Conservation (phyloP, 768 basidiomycete genomes). For the Boletus reticulatus region DNA sequence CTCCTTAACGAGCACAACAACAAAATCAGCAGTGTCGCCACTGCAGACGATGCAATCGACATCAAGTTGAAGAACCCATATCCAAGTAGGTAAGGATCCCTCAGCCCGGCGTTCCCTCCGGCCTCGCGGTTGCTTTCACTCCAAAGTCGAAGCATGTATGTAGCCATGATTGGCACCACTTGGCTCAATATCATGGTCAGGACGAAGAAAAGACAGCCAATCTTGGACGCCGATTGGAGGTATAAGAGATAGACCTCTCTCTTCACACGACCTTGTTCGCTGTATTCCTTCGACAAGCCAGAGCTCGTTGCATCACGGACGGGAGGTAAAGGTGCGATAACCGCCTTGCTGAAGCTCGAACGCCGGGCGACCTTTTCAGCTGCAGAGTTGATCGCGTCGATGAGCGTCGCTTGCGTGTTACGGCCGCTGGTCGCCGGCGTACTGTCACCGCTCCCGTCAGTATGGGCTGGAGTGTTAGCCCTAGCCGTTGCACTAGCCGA, state of each 20-base stretch:
- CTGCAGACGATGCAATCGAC: too few relatives aligned
- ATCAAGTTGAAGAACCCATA: too few relatives aligned
- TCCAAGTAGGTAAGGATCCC: slow-evolving; percentile 54
- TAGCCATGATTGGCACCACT: slow-evolving; percentile 55
- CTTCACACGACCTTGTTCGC: slow-evolving; percentile 82
- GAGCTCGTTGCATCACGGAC: slow-evolving; percentile 38
- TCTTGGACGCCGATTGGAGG: slow-evolving; percentile 72
- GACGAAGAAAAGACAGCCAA: slow-evolving; percentile 68
- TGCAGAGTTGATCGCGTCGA: slow-evolving; percentile 31
- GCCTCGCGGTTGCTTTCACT: slow-evolving; percentile 69
- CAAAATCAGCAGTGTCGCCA: too few relatives aligned
- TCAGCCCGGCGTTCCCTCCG: slow-evolving; percentile 57
- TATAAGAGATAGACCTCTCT: slow-evolving; percentile 72
- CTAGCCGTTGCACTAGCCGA: slow-evolving; percentile 30
- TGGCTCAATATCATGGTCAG: slow-evolving; percentile 55
- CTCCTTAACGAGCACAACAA: too few relatives aligned
- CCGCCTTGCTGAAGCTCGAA: slow-evolving; percentile 58
- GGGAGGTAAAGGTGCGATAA: slow-evolving; percentile 41
- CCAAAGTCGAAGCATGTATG: slow-evolving; percentile 74
- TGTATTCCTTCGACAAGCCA: slow-evolving; percentile 65
- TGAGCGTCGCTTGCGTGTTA: slow-evolving; percentile 22
- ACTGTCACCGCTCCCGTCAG: slow-evolving; percentile 23
- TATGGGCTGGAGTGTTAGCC: slow-evolving; percentile 42
- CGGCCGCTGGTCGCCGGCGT: slow-evolving; percentile 22
- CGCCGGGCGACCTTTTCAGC: slow-evolving; percentile 58